phyloP scores from a whole-genome alignment of 2,329 filamentous ascomycete species.

The Alternaria sp. region DNA sequence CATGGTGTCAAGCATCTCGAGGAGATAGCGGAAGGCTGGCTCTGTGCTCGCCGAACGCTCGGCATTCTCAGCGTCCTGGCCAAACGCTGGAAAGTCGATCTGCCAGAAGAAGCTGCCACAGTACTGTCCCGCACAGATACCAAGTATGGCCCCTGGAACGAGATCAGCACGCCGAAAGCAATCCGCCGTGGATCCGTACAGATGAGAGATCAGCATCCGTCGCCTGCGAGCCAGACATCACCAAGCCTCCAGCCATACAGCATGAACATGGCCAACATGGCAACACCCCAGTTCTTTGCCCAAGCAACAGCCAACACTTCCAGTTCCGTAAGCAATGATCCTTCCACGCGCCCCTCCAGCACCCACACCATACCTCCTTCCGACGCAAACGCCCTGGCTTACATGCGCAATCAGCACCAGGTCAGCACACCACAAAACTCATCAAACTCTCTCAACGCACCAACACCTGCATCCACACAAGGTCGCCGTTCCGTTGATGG shows the following conservation, averaged over 20 bases:
- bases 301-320: slow-evolving; percentile 24
- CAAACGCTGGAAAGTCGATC: slow-evolving; percentile 85
- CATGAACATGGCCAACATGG: slow-evolving; percentile 32
- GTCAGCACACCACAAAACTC: slow-evolving; percentile 20
- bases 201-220: slow-evolving; percentile 21
- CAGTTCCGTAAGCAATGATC: slow-evolving; percentile 28
- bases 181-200: slow-evolving; percentile 23
- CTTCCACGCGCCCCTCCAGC: slow-evolving; percentile 35
- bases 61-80: slow-evolving; percentile 84
- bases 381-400: slow-evolving; percentile 38
- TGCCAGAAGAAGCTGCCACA: slow-evolving; percentile 80
- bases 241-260: slow-evolving; percentile 40
- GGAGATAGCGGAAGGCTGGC: slow-evolving; percentile 95
- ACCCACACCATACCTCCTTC: slow-evolving; percentile 40
- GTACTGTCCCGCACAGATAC: slow-evolving; percentile 80
- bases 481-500: slow-evolving; percentile 37
- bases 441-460: slow-evolving; percentile 21
- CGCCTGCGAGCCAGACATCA: slow-evolving; percentile 29
- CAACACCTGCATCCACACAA: slow-evolving; percentile 32
- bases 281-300: slow-evolving; percentile 35
- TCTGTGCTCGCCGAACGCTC: slow-evolving; percentile 83
- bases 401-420: slow-evolving; percentile 40
- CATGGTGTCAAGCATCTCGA: slow-evolving; percentile 91
- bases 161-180: slow-evolving; percentile 37
- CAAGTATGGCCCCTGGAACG: slow-evolving; percentile 72